Evolutionary conservation across 805 yeast species (phyloP).

Genomic region (Lipomyces yamanashiensis): DNA sequence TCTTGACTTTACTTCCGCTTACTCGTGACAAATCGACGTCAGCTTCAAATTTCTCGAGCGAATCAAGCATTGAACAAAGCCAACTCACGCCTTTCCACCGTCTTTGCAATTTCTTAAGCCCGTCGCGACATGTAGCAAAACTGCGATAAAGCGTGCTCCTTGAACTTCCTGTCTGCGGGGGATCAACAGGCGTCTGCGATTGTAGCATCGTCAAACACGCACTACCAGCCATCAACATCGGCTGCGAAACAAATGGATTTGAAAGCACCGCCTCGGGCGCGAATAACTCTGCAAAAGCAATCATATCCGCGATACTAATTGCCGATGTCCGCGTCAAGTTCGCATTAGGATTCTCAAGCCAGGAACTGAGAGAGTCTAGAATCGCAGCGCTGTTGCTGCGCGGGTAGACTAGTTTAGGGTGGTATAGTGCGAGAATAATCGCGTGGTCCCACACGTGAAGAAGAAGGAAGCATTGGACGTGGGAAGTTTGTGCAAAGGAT

Average conservation of each 20-base stretch:
- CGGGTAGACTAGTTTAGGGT: conserved; percentile 41
- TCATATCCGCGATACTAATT: conserved; percentile 42
- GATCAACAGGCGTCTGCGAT: conserved; percentile 31
- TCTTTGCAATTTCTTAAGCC: conserved; percentile 35
- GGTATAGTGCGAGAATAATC: conserved; percentile 41
- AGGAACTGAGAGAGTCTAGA: conserved; percentile 17
- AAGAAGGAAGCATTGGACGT: conserved; percentile 40
- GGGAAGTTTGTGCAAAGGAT: conserved; percentile 35
- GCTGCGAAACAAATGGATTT: conserved; percentile 41
- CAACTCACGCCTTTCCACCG: conserved; percentile 42
- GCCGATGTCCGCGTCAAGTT: conserved; percentile 41
- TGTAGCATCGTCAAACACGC: conserved; percentile 40
- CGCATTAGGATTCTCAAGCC: conserved; percentile 35
- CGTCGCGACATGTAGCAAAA: conserved; percentile 39
- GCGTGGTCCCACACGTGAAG: conserved; percentile 43
- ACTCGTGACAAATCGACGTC: conserved; percentile 40
- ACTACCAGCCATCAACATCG: conserved; percentile 41
- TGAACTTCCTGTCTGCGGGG: conserved; percentile 25
- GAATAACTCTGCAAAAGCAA: conserved; percentile 41
- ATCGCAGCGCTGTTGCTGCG: conserved; percentile 35
- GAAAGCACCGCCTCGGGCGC: conserved; percentile 40
- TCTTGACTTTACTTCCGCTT: conserved; percentile 33
- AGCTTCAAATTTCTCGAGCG: conserved; percentile 40
- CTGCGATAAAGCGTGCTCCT: conserved; percentile 33
- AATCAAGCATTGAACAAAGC: conserved; percentile 40